These are phyloP conservation scores for Marasmius sp. DNA, from an alignment of 1,284 basidiomycete species.

Conservation along the genomic window DNA sequence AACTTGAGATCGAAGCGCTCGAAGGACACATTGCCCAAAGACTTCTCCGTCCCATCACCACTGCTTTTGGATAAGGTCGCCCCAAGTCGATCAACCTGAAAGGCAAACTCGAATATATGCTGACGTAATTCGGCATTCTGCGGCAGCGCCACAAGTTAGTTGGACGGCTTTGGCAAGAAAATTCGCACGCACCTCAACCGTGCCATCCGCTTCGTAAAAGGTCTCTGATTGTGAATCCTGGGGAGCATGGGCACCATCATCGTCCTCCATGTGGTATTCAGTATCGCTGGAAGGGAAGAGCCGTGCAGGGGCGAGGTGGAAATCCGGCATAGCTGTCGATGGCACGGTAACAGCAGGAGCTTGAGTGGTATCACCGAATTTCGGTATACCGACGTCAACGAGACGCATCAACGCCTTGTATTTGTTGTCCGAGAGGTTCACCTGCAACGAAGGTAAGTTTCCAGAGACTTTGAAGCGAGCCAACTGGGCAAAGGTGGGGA, in stretches of 20 bases:
- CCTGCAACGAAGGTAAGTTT: constrained; percentile 83
- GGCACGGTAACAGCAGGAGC: constrained; percentile 22
- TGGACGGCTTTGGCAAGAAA: not conserved
- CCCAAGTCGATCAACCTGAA: constrained; percentile 87
- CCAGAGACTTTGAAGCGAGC: constrained; percentile 93
- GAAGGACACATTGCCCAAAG: constrained; percentile 80
- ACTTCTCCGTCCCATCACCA: constrained; percentile 61
- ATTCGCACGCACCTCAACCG: constrained; percentile 49
- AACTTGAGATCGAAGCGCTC: constrained; percentile 81
- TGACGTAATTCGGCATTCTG: constrained; percentile 66
- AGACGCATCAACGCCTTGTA: constrained; percentile 95
- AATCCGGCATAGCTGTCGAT: constrained; percentile 27
- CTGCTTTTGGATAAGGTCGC: constrained; percentile 79
- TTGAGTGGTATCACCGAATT: constrained; percentile 62
- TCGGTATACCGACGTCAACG: constrained; percentile 89
- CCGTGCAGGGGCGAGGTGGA: constrained; percentile 48
- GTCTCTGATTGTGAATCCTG: constrained; percentile 35
- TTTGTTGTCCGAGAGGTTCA: constrained; percentile 96
- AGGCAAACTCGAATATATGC: constrained; percentile 86
- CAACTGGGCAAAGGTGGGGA: constrained; percentile 83
- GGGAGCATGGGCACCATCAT: constrained; percentile 46
- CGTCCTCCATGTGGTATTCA: constrained; percentile 75
- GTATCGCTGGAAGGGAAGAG: constrained; percentile 51
- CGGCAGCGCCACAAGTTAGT: constrained; percentile 20
- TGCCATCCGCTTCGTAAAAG: constrained; percentile 76